A percentile compares a stretch with the other conserved stretches of the same genome.
Conservation (phyloP, 2,329 filamentous ascomycete genomes). For the Nemania abortiva region DNA sequence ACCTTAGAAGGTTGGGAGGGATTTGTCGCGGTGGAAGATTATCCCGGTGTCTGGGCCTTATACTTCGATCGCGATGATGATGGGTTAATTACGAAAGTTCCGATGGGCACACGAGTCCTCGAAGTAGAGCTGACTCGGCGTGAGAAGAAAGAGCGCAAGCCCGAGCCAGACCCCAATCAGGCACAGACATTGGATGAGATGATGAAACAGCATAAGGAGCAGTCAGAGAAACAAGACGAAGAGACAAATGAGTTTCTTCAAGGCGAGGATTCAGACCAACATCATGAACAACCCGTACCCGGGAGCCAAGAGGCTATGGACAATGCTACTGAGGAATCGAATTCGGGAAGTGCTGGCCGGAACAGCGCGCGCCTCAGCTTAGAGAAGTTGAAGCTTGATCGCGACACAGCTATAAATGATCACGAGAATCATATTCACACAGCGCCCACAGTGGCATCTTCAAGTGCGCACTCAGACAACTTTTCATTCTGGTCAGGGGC, state of each 20-base stretch:
- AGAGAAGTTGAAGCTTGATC: slow-evolving; percentile 32
- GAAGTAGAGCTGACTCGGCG: slow-evolving; percentile 67
- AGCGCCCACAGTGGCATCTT: slow-evolving; percentile 34
- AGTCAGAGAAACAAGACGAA: slow-evolving; percentile 36
- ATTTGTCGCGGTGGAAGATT: slow-evolving; percentile 62
- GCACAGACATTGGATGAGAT: slow-evolving; percentile 49
- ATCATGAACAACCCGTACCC: slow-evolving; percentile 20
- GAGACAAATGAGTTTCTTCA: slow-evolving; percentile 23
- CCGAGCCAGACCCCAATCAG: slow-evolving; percentile 43
- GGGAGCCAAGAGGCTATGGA: background rate
- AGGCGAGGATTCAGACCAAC: background rate
- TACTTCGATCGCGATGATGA: slow-evolving; percentile 64
- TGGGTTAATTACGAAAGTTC: slow-evolving; percentile 58
- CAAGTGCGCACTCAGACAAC: slow-evolving; percentile 45
- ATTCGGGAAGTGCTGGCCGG: background rate
- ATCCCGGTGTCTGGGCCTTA: slow-evolving; percentile 58
- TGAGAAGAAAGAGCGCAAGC: slow-evolving; percentile 61
- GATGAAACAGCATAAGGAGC: slow-evolving; percentile 49
- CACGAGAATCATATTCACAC: slow-evolving; percentile 11
- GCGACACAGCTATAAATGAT: background rate
- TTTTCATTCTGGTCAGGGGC: slow-evolving; percentile 47
- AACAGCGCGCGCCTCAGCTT: background rate
- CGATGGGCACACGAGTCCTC: slow-evolving; percentile 62
- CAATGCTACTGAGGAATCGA: background rate
- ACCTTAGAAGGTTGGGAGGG: slow-evolving; percentile 64